Conservation (phyloP, 495 filamentous ascomycete genomes). For the Penicillium mononematosum region DNA sequence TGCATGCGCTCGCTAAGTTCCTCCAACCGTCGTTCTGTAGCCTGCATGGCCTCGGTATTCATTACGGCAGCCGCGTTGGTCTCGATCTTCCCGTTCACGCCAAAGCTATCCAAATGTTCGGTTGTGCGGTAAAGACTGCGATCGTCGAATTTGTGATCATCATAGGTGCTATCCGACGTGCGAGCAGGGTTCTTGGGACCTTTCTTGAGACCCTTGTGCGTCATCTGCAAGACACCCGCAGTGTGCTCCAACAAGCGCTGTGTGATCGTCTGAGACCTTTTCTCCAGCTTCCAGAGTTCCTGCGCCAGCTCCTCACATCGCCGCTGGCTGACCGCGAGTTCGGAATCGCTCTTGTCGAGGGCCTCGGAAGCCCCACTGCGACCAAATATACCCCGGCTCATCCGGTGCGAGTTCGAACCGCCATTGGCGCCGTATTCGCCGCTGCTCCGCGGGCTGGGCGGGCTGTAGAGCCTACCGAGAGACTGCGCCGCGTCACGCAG, state of each 20-base stretch:
- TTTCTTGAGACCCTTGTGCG: conserved; percentile 65
- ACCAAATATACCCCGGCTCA: conserved; percentile 54
- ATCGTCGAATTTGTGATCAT: conserved; percentile 71
- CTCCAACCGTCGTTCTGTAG: conserved; percentile 68
- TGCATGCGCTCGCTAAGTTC: conserved; percentile 68
- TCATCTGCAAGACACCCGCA: conserved; percentile 84
- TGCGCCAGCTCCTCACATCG: conserved; percentile 83
- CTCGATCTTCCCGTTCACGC: conserved; percentile 28
- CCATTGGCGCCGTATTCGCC: conserved; percentile 34
- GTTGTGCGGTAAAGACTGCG: conserved; percentile 72
- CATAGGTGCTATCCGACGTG: conserved; percentile 66
- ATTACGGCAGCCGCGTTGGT: conserved; percentile 21
- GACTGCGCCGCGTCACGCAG: conserved; percentile 89
- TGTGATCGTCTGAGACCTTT: conserved; percentile 67
- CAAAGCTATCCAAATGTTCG: conserved; percentile 62
- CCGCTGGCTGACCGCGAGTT: conserved; percentile 67
- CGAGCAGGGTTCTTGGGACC: conserved; percentile 47
- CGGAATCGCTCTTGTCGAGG: conserved; percentile 64
- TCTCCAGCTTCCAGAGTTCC: conserved; percentile 76
- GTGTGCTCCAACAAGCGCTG: conserved; percentile 81
- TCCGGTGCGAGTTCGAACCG: conserved; percentile 27
- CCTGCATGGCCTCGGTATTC: conserved; percentile 44
- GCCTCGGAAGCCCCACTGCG: conserved; percentile 29
- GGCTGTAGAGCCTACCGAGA: conserved; percentile 72
- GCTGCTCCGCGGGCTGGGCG: conserved; percentile 43